Percentiles rank a stretch among this genome's conserved stretches.
phyloP scores from a whole-genome alignment of 2,329 filamentous ascomycete species.

The Sporothrix brasiliensis region DNA sequence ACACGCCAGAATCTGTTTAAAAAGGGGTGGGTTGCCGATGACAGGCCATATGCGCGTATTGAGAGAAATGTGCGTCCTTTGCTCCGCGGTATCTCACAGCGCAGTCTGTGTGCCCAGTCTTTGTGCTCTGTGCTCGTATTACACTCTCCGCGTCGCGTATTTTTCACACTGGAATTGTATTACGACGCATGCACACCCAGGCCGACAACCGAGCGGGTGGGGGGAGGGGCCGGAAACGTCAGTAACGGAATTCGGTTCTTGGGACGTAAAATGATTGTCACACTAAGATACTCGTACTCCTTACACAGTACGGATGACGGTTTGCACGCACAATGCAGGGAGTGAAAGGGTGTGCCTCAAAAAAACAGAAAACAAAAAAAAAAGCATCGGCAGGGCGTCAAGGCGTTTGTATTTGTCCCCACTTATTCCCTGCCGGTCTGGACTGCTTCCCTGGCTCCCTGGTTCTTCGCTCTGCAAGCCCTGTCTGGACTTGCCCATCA shows the following conservation, averaged over 20 bases:
- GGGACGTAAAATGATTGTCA: background rate
- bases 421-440: background rate
- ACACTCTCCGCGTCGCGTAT: background rate
- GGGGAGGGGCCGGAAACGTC: background rate
- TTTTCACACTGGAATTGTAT: background rate
- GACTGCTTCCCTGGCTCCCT: background rate
- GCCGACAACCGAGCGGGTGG: slow-evolving; percentile 14
- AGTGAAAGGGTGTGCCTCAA: too few species aligned
- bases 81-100: background rate
- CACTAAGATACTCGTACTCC: too few species aligned
- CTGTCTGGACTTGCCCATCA: slow-evolving; percentile 15
- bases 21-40: too few species aligned
- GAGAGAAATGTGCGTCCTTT: background rate
- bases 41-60: slow-evolving; percentile 1
- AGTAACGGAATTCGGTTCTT: background rate
- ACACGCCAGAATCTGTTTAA: too few species aligned
- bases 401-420: background rate
- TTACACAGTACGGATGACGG: background rate
- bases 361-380: too few species aligned
- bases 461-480: slow-evolving; percentile 16
- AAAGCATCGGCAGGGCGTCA: background rate
- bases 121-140: slow-evolving; percentile 17
- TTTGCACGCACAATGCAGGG: background rate
- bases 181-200: background rate
- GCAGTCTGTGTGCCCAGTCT: background rate